Base-by-base conservation (phyloP, 306 rosid species). In the Prosopis cineraria region DNA sequence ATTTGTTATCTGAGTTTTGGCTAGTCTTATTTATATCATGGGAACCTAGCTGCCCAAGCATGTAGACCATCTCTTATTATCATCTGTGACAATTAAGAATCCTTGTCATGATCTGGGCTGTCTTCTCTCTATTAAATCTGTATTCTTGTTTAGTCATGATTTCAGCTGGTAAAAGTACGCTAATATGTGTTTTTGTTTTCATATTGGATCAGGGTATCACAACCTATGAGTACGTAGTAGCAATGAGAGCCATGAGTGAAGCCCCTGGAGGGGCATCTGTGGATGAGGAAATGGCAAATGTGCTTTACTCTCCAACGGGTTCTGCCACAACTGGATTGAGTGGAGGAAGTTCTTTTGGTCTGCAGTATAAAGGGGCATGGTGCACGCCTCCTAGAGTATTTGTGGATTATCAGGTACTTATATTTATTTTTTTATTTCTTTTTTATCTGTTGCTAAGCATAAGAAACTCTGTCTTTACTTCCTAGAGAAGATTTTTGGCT, bases 331-430 rank as follows among this genome's bases (percentile, higher is more conserved):
- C 98, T 77, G 98, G 97, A 78, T 75, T 94, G 92, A 94, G 98
- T 78, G 98, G 95, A 58, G 98, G 97, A 80, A 94, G 98, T 86
- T 94, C 97, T 76, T 84, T 92, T 69, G 93, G 98, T 48, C 86
- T 92, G 84, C 97, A 85, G 50, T 89, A 92, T 86, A 94, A 92
- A 88, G 97, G 95, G 68, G 93, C 95, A n/a, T 92, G 96, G 96
- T 94, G 98, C 84, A 94, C 98, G 64, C 98, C 97, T 77, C 97
- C 98, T 14, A 84, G 98, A 80, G 97, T 94, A 66, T 94, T 94
- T 41, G 92, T 94, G 74, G 98, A 94, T 84, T 89, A 92, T 88
- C 97, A 94, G 97, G 98, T 94, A 85, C 77, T 76, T 79, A 31
- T 30, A 25, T n/a, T 40, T 71, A 67, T 24, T 68, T 72, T 71